phyloP scores from a whole-genome alignment of 2,329 filamentous ascomycete species.

The Diaporthe ampelina region DNA sequence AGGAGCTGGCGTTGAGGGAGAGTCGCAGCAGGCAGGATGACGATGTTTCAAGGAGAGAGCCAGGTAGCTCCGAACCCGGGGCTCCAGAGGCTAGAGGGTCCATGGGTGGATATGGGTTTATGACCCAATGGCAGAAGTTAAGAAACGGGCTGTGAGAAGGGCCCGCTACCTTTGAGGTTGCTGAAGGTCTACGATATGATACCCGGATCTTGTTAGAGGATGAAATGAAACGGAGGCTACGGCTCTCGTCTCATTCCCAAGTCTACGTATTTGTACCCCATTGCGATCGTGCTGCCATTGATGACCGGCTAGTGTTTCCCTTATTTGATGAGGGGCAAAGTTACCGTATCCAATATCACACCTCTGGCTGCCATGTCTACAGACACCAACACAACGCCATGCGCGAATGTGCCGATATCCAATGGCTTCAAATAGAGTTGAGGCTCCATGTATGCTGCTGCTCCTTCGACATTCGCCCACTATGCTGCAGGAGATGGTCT shows the following conservation, averaged over 20 bases:
- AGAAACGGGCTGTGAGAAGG: constrained; percentile 62
- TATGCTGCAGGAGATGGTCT: no score
- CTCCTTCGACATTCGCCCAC: no score
- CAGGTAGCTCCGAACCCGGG: constrained; percentile 47
- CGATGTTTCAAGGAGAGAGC: constrained; percentile 51
- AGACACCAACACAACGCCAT: background rate
- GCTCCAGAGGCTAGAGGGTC: constrained; percentile 57
- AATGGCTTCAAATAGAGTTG: no score
- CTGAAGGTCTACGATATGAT: background rate
- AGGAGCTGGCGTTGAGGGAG: constrained; percentile 49
- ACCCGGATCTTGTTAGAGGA: background rate
- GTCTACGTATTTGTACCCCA: background rate
- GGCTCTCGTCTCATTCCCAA: no score
- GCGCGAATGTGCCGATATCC: background rate
- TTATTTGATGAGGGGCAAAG: background rate
- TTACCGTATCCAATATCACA: background rate
- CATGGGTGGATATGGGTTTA: constrained; percentile 69
- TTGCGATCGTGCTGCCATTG: background rate
- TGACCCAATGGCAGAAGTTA: constrained; percentile 74
- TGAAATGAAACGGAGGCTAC: background rate
- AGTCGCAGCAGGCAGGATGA: constrained; percentile 50
- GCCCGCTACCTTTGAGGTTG: background rate
- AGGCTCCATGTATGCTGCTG: background rate
- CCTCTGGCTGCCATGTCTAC: background rate
- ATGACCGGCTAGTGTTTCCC: no score